phyloP scores from a whole-genome alignment of 2,329 filamentous ascomycete species.

The Rhytidhysteron rufulum region DNA sequence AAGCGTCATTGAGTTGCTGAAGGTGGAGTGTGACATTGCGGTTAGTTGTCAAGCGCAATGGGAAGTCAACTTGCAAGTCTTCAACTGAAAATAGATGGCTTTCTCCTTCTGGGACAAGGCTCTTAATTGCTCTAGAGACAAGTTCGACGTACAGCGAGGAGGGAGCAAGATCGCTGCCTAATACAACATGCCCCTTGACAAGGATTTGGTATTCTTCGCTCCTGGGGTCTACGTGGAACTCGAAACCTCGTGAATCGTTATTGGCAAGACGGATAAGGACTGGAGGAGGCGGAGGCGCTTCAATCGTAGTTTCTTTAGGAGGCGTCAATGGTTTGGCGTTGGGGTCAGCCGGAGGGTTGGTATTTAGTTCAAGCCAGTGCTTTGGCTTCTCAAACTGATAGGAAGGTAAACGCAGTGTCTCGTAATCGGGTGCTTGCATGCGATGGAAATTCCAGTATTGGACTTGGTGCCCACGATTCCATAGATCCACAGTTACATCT shows the following conservation, averaged over 20 bases:
- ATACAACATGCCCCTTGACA: conserved; percentile 39
- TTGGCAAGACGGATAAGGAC: too few relatives aligned
- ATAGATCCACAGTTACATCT: conserved; percentile 31
- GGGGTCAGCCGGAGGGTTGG: too few relatives aligned
- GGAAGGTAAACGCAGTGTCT: conserved; percentile 32
- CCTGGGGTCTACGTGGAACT: too few relatives aligned
- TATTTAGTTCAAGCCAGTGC: conserved; percentile 45
- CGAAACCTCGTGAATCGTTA: too few relatives aligned
- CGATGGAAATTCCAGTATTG: conserved; percentile 39
- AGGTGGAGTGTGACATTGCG: conserved; percentile 21
- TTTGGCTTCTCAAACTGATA: conserved; percentile 42
- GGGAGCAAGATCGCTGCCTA: conserved; percentile 39
- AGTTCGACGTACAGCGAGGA: conserved; percentile 38
- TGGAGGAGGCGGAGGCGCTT: too few relatives aligned
- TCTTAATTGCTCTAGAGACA: conserved; percentile 28
- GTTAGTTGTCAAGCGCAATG: conserved; percentile 3
- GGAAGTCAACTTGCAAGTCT: conserved; percentile 17
- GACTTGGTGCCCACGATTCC: conserved; percentile 36
- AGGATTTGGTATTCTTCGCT: conserved; percentile 31
- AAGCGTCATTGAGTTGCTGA: conserved; percentile 17
- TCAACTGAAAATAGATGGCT: conserved; percentile 24
- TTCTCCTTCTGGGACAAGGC: conserved; percentile 22
- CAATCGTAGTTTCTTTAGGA: conserved; percentile 5
- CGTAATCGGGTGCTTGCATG: conserved; percentile 22
- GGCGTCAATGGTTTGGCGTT: too few relatives aligned